phyloP scores from a whole-genome alignment of 345 rosid species.

The Ceriops zippeliana region DNA sequence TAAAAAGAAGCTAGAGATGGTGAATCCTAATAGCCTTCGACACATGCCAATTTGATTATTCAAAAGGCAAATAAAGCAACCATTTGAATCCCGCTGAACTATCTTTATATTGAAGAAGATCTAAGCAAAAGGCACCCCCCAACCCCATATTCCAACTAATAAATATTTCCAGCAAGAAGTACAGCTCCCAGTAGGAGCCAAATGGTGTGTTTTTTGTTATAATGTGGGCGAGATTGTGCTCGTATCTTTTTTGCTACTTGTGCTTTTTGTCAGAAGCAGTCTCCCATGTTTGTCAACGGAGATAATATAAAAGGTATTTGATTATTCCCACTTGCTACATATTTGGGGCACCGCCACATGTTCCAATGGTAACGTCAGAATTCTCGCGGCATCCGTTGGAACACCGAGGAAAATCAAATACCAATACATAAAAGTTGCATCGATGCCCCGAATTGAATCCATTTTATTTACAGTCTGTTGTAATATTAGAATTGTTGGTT shows the following conservation, averaged over 20 bases:
- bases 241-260: not conserved
- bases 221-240: not conserved
- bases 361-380: slow-evolving; percentile 8
- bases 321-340: not conserved
- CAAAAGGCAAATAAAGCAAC: no score
- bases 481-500: no score
- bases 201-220: not conserved
- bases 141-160: not conserved
- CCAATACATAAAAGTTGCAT: no score
- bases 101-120: no score
- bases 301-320: slow-evolving; percentile 3
- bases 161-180: not conserved
- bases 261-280: slow-evolving; percentile 18
- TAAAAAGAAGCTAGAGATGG: no score
- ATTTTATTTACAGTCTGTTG: no score
- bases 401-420: not conserved
- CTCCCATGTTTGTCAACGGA: not conserved
- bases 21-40: no score
- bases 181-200: not conserved
- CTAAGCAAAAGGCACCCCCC: no score
- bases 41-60: no score
- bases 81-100: no score
- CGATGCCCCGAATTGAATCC: no score
- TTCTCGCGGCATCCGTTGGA: not conserved
- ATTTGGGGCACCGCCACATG: slow-evolving; percentile 42